Percentiles rank a stretch among this genome's conserved stretches.
Conservation (phyloP, 306 rosid genomes). For the Spatholobus suberectus region DNA sequence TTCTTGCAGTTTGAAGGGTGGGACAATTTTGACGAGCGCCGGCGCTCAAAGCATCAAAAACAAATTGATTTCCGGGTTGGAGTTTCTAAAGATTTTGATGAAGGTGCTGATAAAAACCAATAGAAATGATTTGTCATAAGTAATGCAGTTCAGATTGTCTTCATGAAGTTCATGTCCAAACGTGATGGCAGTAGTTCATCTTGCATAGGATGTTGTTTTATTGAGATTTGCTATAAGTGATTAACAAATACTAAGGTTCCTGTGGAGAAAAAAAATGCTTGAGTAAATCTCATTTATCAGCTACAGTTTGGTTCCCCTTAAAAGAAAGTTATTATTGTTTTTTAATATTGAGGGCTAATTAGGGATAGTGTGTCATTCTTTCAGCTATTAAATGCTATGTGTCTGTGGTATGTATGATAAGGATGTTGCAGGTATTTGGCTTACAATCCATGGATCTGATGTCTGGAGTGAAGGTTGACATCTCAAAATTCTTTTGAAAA, state of each 20-base stretch:
- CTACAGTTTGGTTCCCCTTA: no score
- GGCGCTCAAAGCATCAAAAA: constrained; percentile 83
- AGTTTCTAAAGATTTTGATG: constrained; percentile 77
- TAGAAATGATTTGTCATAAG: background rate
- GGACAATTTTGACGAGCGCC: constrained; percentile 79
- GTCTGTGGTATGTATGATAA: background rate
- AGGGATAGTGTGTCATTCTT: background rate
- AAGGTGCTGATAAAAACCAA: constrained; percentile 91
- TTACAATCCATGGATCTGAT: background rate
- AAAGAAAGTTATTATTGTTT: background rate
- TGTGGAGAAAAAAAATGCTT: background rate
- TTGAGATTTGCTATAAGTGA: constrained; percentile 3
- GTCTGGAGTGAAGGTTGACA: background rate
- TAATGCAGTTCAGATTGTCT: background rate
- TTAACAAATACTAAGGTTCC: background rate
- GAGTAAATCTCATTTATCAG: no score
- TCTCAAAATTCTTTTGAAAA: background rate
- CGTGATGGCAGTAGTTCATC: background rate
- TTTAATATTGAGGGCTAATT: background rate
- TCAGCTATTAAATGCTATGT: background rate
- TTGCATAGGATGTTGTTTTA: constrained; percentile 1
- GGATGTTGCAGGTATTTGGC: background rate
- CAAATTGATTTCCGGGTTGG: constrained; percentile 83
- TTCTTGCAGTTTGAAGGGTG: constrained; percentile 86
- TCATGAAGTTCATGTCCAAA: background rate